Evolutionary conservation across 1,284 basidiomycete species (phyloP), one percentile per base, ranked within the genome.

Genomic region (Pseudozyma sp.): DNA sequence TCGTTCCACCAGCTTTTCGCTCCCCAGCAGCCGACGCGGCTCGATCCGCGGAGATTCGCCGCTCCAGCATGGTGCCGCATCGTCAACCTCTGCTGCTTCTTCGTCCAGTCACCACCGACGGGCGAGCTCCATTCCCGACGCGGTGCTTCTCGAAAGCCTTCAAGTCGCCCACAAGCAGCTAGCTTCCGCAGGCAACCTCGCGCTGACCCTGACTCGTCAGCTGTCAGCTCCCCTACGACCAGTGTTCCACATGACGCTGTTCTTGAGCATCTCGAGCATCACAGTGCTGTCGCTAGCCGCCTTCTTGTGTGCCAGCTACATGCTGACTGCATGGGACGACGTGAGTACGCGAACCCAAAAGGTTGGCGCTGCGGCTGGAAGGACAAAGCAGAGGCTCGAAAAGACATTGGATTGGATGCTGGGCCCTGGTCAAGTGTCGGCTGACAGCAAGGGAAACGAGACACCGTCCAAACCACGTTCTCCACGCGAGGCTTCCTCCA

Each of bases 251-350:
- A 60, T 79, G 62, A 72, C 75, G 19, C 46, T 80, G 29, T 74
- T 80, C 42, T 33, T 79, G 55, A 71, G 77, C 63, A 77, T 80
- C 17, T 79, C 77, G 47, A 77, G 65, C 47, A 61, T 77, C 65
- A 73, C 79, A 2, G 62, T 79, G 19, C 11, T 76, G 10, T 77
- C 77, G 33, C 55, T 80, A 10, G 64, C 66, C 11, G 64, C 59
- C 49, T 80, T 77, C 59, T 45, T 80, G 49, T 62, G 56, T n/a
- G 72, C 70, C 17, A 71, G 77, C 49, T 80, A 79, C 45, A 52
- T 78, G 54, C 63, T 79, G 10, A 78, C 72, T 4, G 73, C 75
- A 5, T 80, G 77, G 77, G 79, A 80, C 54, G 79, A 80, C 34
- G 67, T 79, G 2, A 52, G 62, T 34, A 44, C 49, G 39, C 68